Conservation (phyloP, 2,329 filamentous ascomycete species). For the Truncatella angustata region DNA sequence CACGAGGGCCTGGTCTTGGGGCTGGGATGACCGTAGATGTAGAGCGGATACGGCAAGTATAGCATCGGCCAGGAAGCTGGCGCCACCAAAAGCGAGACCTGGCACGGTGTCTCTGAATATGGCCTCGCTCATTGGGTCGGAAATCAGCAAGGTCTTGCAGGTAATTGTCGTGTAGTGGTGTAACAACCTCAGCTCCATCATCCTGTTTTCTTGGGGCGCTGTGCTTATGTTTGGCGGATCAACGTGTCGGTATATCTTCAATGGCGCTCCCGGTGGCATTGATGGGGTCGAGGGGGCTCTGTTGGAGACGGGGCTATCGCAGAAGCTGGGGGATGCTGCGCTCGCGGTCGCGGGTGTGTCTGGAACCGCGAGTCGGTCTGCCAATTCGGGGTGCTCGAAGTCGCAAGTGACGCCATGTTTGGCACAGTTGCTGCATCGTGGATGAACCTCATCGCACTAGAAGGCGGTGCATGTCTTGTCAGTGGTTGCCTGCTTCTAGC, state of each 20-base stretch:
- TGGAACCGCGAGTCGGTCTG: conserved; percentile 41
- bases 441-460: conserved; percentile 66
- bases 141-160: conserved; percentile 56
- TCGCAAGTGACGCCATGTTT: conserved; percentile 68
- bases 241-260: conserved; percentile 31
- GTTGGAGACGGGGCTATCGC: conserved; percentile 22
- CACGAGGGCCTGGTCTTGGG: conserved; percentile 58
- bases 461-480: not conserved
- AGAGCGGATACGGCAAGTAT: conserved; percentile 64
- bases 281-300: conserved; percentile 25
- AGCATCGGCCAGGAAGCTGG: conserved; percentile 59
- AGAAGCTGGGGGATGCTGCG: conserved; percentile 24
- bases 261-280: conserved; percentile 21
- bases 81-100: conserved; percentile 57
- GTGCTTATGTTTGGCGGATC: conserved; percentile 33
- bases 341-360: conserved; percentile 31
- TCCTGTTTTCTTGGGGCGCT: conserved; percentile 38
- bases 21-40: conserved; percentile 55
- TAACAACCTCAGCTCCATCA: conserved; percentile 61
- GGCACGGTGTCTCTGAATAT: conserved; percentile 63
- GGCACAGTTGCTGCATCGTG: conserved; percentile 62
- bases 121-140: conserved; percentile 47
- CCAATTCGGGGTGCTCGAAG: conserved; percentile 53
- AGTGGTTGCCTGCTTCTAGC: not conserved
- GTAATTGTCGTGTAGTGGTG: conserved; percentile 64